Evolutionary conservation across 495 filamentous ascomycete genomes (phyloP).

Genomic region (Hapsidospora chrysogenum): DNA sequence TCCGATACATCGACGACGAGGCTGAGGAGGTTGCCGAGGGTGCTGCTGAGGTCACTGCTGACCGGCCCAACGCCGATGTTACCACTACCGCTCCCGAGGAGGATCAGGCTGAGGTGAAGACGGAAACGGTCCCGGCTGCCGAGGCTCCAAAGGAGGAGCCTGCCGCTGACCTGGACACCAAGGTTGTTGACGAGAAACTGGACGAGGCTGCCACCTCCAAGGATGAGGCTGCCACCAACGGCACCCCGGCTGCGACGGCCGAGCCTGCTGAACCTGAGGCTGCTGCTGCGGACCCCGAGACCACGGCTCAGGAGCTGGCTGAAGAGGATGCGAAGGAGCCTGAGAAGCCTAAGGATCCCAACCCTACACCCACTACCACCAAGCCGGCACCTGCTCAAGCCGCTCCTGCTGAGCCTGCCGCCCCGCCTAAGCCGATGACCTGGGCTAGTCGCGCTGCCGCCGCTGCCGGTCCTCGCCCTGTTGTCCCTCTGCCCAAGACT

Average conservation of each 20-base stretch:
- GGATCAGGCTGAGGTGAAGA: conserved; percentile 22
- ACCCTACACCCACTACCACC: conserved; percentile 36
- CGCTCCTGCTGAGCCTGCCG: conserved; percentile 16
- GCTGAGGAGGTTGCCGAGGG: conserved; percentile 38
- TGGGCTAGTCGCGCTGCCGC: conserved; percentile 70
- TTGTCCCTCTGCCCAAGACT: conserved; percentile 27
- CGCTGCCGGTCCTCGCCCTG: conserved; percentile 25
- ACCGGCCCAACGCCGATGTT: conserved; percentile 30
- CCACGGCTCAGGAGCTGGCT: conserved; percentile 9
- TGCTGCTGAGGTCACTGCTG: conserved; percentile 17
- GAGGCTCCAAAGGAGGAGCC: conserved; percentile 8
- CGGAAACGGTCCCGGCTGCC: conserved; percentile 31
- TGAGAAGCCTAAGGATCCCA: conserved; percentile 41
- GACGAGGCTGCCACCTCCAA: conserved; percentile 28
- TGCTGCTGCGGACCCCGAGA: conserved; percentile 29
- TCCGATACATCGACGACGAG: conserved; percentile 80
- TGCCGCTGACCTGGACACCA: conserved; percentile 21
- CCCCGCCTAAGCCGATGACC: conserved; percentile 51
- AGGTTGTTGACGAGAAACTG: conserved; percentile 29
- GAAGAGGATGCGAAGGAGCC: conserved; percentile 25
- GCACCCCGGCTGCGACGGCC: conserved; percentile 15
- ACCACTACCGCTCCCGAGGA: conserved; percentile 21
- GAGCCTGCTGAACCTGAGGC: conserved; percentile 10
- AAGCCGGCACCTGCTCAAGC: conserved; percentile 23
- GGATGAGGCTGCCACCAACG: conserved; percentile 16